phyloP scores from a whole-genome alignment of 495 filamentous ascomycete species.

The Symbiotaphrina buchneri region DNA sequence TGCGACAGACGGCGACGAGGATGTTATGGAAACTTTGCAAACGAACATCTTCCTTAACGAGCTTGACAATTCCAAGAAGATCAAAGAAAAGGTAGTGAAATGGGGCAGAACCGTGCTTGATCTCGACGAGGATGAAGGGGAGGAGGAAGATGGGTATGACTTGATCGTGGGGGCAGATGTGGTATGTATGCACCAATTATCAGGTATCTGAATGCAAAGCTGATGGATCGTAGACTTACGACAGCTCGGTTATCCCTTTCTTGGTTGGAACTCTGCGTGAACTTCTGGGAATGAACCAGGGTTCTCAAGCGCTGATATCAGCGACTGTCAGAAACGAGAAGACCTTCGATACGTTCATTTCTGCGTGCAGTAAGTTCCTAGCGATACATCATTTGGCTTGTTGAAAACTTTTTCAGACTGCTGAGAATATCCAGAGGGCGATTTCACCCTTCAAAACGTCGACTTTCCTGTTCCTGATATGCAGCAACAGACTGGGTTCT shows the following conservation, averaged over 20 bases:
- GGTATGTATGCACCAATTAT: slow-evolving; percentile 8
- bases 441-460: slow-evolving; percentile 19
- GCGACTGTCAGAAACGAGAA: slow-evolving; percentile 38
- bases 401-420: slow-evolving; percentile 1
- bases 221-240: slow-evolving; percentile 32
- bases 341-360: slow-evolving; percentile 32
- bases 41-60: slow-evolving; percentile 46
- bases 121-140: slow-evolving; percentile 8
- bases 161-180: slow-evolving; percentile 20
- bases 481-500: slow-evolving; percentile 31
- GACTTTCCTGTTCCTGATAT: slow-evolving; percentile 18
- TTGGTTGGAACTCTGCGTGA: slow-evolving; percentile 30
- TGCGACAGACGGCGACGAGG: slow-evolving; percentile 61
- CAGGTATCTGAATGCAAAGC: background rate
- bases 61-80: slow-evolving; percentile 19
- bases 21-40: slow-evolving; percentile 43
- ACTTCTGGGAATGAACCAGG: slow-evolving; percentile 26
- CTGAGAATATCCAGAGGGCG: slow-evolving; percentile 10
- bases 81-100: slow-evolving; percentile 25
- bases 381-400: slow-evolving; percentile 1
- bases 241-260: slow-evolving; percentile 28
- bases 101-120: slow-evolving; percentile 30
- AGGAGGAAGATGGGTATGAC: slow-evolving; percentile 9
- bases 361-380: slow-evolving; percentile 27
- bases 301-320: slow-evolving; percentile 28